Evolutionary conservation across 139 green algal genomes (phyloP), one percentile per base, ranked within the genome.

Genomic region (Tetraselmis striata): DNA sequence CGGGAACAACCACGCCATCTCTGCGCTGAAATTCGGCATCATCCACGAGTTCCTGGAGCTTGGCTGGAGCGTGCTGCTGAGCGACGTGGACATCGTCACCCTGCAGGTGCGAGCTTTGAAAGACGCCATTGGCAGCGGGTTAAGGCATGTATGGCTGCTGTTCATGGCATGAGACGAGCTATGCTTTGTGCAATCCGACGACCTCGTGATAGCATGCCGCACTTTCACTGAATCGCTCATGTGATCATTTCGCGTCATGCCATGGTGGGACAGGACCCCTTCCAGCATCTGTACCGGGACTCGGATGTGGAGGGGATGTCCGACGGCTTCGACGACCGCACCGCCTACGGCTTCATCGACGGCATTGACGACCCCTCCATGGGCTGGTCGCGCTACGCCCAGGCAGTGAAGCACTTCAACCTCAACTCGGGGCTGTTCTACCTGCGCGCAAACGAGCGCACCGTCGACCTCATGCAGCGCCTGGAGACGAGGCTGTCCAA

Each of bases 81-180:
- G 90, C 5, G 96, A 99, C 81, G 93, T 98, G 26, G 96, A 99
- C 82, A 92, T 99, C n/a, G 89, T 94, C 1, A 91, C 93, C 25
- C 87, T 98, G 32, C 88, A 92, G 80, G 83, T n/a, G 25, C 82
- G 45, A 31, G 30, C n/a, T 79, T 59, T 75, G 80, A 59, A 79
- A 27, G n/a, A n/a, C n/a, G n/a, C n/a, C n/a, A n/a, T n/a, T n/a
- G n/a, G n/a, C n/a, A n/a, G n/a, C n/a, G n/a, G n/a, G n/a, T n/a
- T n/a, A n/a, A n/a, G n/a, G n/a, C n/a, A n/a, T n/a, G n/a, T n/a
- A n/a, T n/a, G n/a, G n/a, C n/a, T n/a, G n/a, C n/a, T n/a, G n/a
- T n/a, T n/a, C n/a, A n/a, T n/a, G n/a, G n/a, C n/a, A n/a, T n/a
- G n/a, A n/a, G n/a, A n/a, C n/a, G n/a, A n/a, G n/a, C n/a, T n/a